phyloP scores from a whole-genome alignment of 495 filamentous ascomycete genomes.

The Aspergillus bridgeri region DNA sequence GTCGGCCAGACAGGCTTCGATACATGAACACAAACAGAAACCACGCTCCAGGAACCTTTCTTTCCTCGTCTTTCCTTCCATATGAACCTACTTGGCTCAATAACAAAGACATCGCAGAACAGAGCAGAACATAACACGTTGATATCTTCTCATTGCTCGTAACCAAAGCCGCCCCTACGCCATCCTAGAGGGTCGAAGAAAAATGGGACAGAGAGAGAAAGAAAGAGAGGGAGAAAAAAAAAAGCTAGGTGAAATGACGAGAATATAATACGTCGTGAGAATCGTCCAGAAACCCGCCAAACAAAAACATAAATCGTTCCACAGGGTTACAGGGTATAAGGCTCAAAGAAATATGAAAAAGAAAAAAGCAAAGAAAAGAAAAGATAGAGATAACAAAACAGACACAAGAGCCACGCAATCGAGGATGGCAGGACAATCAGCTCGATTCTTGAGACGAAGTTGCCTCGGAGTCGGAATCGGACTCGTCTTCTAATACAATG shows the following conservation, averaged over 20 bases:
- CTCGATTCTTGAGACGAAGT: slow-evolving; percentile 26
- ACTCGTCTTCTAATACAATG: slow-evolving; percentile 70
- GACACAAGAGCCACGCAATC: slow-evolving; percentile 4
- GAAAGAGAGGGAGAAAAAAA: neutral
- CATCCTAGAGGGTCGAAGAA: slow-evolving; percentile 6
- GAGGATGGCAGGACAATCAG: slow-evolving; percentile 8
- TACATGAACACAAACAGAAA: neutral
- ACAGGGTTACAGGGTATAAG: slow-evolving; percentile 2
- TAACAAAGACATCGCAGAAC: neutral
- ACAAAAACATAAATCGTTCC: neutral
- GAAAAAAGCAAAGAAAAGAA: slow-evolving; percentile 9
- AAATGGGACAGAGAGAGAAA: neutral
- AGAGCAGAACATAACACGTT: slow-evolving; percentile 13
- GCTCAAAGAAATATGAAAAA: slow-evolving; percentile 1
- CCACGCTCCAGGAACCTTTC: neutral
- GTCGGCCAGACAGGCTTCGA: too few relatives aligned
- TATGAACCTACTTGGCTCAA: neutral
- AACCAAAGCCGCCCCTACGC: slow-evolving; percentile 14
- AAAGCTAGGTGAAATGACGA: neutral
- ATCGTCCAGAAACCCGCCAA: slow-evolving; percentile 7
- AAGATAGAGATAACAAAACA: too few relatives aligned
- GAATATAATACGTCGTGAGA: slow-evolving; percentile 16
- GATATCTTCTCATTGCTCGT: slow-evolving; percentile 22
- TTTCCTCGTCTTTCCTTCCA: neutral
- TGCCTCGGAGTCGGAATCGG: slow-evolving; percentile 39